A percentile compares a stretch with the other conserved stretches of the same genome.
phyloP scores from a whole-genome alignment of 202 grass and related monocot species.

The Cymbopogon flexuosus region DNA sequence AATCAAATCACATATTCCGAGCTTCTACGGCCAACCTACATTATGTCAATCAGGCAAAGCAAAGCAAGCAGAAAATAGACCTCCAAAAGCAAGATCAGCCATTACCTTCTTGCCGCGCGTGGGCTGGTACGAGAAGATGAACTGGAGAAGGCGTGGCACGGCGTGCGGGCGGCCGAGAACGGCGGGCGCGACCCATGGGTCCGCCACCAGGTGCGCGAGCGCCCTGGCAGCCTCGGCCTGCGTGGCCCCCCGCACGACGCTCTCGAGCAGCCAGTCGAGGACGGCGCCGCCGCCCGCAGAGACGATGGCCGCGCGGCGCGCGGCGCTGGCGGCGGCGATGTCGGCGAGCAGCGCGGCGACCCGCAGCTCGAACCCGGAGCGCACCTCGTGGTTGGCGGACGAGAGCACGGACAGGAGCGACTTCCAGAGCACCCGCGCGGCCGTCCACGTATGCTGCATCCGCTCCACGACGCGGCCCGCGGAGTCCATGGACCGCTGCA shows the following conservation, averaged over 20 bases:
- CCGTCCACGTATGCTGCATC: slow-evolving; percentile 65
- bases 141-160: slow-evolving; percentile 69
- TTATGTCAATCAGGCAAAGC: slow-evolving; percentile 16
- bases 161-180: slow-evolving; percentile 67
- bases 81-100: neutral
- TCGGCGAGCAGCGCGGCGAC: slow-evolving; percentile 87
- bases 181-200: slow-evolving; percentile 48
- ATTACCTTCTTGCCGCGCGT: slow-evolving; percentile 68
- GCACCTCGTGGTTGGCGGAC: slow-evolving; percentile 87
- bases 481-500: slow-evolving; percentile 59
- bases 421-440: slow-evolving; percentile 62
- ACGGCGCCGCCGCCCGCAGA: slow-evolving; percentile 71
- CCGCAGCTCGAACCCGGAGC: slow-evolving; percentile 78
- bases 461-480: slow-evolving; percentile 56
- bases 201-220: slow-evolving; percentile 69
- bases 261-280: slow-evolving; percentile 85
- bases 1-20: neutral
- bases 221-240: slow-evolving; percentile 80
- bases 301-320: slow-evolving; percentile 67
- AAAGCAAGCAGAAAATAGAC: neutral
- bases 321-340: slow-evolving; percentile 66
- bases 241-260: slow-evolving; percentile 55
- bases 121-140: slow-evolving; percentile 94
- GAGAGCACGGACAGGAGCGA: slow-evolving; percentile 74
- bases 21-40: neutral